A percentile compares a stretch with the other conserved stretches of the same genome.
These are phyloP conservation scores for Sporothrix sp. DNA, from an alignment of 2,329 filamentous ascomycete species.

Conservation along the genomic window DNA sequence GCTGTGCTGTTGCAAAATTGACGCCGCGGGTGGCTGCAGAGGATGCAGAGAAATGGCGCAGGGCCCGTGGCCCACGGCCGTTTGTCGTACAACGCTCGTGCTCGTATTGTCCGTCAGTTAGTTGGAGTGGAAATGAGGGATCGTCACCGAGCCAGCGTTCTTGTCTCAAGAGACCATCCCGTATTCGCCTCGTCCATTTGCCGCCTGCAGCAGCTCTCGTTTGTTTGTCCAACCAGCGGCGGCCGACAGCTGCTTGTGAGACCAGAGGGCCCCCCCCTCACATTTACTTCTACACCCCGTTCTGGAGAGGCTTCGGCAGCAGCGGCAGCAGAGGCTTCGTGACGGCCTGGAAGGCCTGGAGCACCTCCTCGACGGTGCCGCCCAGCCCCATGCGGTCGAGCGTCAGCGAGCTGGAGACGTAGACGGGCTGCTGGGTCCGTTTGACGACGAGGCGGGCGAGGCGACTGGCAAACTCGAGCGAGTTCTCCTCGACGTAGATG, in stretches of 20 bases:
- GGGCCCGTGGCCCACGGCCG: too few relatives aligned
- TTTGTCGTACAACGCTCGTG: too few relatives aligned
- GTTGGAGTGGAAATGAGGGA: too few relatives aligned
- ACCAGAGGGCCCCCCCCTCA: too few relatives aligned
- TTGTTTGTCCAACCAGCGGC: neutral
- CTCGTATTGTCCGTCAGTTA: too few relatives aligned
- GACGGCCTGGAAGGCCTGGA: constrained; percentile 72
- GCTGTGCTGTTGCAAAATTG: too few relatives aligned
- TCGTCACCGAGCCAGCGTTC: too few relatives aligned
- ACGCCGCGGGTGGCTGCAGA: too few relatives aligned
- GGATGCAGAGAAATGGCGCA: too few relatives aligned
- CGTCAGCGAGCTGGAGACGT: constrained; percentile 81
- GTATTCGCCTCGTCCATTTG: neutral
- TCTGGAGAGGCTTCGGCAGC: constrained; percentile 28
- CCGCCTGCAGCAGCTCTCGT: neutral
- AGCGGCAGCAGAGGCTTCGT: constrained; percentile 57
- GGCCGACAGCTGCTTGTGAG: neutral
- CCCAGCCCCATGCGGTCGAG: constrained; percentile 65
- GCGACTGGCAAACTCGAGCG: constrained; percentile 77
- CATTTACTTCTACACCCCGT: neutral
- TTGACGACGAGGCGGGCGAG: constrained; percentile 76
- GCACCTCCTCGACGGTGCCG: constrained; percentile 82
- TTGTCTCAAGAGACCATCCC: too few relatives aligned
- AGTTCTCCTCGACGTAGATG: constrained; percentile 65
- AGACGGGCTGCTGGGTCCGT: constrained; percentile 64